Percentiles rank a stretch among this genome's conserved stretches.
Evolutionary conservation across 345 rosid genomes (phyloP).

Genomic region (Eucalyptus sp.): DNA sequence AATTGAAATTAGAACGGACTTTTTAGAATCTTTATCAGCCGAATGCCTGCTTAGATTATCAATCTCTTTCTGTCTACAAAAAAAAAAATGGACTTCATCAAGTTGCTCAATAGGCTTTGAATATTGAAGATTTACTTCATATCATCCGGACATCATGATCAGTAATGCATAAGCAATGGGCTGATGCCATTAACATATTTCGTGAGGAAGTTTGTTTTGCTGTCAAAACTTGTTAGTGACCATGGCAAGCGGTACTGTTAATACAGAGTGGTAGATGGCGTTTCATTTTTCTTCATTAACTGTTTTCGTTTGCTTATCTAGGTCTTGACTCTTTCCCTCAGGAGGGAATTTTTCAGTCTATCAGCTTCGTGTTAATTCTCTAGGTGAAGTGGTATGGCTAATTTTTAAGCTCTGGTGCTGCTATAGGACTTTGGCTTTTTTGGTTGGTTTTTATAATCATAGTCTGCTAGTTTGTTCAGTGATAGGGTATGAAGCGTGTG

Average conservation of each 20-base stretch:
- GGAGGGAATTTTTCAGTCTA: slow-evolving; percentile 86
- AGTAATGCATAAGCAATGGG: slow-evolving; percentile 80
- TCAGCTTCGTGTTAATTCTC: slow-evolving; percentile 77
- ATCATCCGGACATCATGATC: slow-evolving; percentile 64
- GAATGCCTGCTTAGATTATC: not conserved
- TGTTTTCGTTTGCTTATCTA: too few relatives aligned
- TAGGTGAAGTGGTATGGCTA: slow-evolving; percentile 72
- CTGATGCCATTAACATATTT: slow-evolving; percentile 65
- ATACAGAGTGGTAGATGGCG: not conserved
- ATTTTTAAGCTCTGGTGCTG: not conserved
- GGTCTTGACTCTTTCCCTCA: slow-evolving; percentile 54
- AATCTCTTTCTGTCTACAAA: slow-evolving; percentile 13
- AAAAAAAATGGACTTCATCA: slow-evolving; percentile 94
- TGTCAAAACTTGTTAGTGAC: slow-evolving; percentile 56
- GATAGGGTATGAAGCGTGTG: slow-evolving; percentile 76
- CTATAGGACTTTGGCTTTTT: not conserved
- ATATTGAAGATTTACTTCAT: slow-evolving; percentile 73
- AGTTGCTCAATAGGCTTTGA: slow-evolving; percentile 90
- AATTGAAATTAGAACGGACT: not conserved
- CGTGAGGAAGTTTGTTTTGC: slow-evolving; percentile 66
- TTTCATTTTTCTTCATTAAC: too few relatives aligned
- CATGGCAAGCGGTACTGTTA: slow-evolving; percentile 38
- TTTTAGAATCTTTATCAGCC: not conserved
- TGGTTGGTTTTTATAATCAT: not conserved
- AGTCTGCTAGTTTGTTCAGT: not conserved